Percentiles rank a stretch among this genome's conserved stretches.
phyloP scores from a whole-genome alignment of 108 stramenopile species.

The Cyclostephanos tholiformis region DNA sequence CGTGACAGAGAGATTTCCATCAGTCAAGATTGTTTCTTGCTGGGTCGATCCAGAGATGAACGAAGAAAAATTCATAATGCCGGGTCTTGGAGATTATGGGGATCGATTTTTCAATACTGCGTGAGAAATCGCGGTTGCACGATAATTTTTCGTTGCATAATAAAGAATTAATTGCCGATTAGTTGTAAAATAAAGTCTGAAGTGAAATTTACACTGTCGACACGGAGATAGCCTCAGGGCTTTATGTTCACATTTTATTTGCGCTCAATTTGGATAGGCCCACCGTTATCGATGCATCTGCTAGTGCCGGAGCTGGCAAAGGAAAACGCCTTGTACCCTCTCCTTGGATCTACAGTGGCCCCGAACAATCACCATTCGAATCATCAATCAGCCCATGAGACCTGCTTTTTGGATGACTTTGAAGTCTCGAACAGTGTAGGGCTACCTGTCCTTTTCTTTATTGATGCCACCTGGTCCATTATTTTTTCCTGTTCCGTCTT shows the following conservation, averaged over 20 bases:
- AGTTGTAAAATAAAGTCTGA: background rate
- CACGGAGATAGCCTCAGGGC: too few species aligned
- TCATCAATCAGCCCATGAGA: background rate
- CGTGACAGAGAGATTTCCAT: constrained; percentile 60
- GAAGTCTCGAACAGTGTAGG: background rate
- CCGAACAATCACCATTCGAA: background rate
- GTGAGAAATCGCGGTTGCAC: constrained; percentile 9
- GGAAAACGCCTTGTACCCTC: background rate
- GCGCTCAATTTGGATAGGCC: too few species aligned
- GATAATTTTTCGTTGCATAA: background rate
- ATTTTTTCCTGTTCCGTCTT: background rate
- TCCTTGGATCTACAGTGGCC: background rate
- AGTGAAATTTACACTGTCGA: too few species aligned
- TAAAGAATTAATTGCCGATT: background rate
- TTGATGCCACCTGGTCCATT: background rate
- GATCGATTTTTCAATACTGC: constrained; percentile 93
- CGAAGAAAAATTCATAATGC: constrained; percentile 95
- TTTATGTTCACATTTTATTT: too few species aligned
- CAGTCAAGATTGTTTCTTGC: constrained; percentile 87
- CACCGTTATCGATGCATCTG: too few species aligned
- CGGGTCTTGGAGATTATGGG: constrained; percentile 98
- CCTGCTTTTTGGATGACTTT: background rate
- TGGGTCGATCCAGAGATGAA: constrained; percentile 91
- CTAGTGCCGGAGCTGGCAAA: background rate
- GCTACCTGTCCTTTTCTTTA: background rate